phyloP scores from a whole-genome alignment of 2,329 filamentous ascomycete species.

The Nemania sp. region DNA sequence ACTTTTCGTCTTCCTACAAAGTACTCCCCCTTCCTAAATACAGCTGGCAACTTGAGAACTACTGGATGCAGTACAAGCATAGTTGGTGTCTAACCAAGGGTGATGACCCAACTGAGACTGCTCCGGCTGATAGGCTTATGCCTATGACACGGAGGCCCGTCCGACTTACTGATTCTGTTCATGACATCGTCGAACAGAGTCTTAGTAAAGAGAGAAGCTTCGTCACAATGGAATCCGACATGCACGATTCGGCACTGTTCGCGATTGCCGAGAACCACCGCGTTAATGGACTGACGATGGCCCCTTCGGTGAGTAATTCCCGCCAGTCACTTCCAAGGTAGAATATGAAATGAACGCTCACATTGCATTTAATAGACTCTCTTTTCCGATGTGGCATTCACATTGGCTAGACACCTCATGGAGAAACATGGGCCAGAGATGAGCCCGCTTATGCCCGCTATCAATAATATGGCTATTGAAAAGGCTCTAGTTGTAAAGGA shows the following conservation, averaged over 20 bases:
- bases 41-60: conserved; percentile 46
- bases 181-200: not conserved
- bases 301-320: not conserved
- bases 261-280: not conserved
- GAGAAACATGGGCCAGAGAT: conserved; percentile 58
- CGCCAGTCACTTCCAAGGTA: not conserved
- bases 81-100: conserved; percentile 39
- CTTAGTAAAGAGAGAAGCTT: not conserved
- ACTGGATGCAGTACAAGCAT: conserved; percentile 47
- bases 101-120: conserved; percentile 9
- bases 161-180: not conserved
- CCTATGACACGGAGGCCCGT: not conserved
- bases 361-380: conserved; percentile 25
- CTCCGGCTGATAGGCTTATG: not conserved
- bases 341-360: not conserved
- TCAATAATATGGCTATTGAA: conserved; percentile 59
- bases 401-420: conserved; percentile 63
- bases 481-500: conserved; percentile 62
- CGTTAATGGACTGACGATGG: not conserved
- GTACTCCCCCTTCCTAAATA: conserved; percentile 40
- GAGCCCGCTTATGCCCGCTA: conserved; percentile 57
- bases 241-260: not conserved
- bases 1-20: conserved; percentile 39
- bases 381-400: conserved; percentile 70
- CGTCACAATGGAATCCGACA: not conserved